Conservation (phyloP, 495 filamentous ascomycete genomes). For the Chaetomium cochliodes region DNA sequence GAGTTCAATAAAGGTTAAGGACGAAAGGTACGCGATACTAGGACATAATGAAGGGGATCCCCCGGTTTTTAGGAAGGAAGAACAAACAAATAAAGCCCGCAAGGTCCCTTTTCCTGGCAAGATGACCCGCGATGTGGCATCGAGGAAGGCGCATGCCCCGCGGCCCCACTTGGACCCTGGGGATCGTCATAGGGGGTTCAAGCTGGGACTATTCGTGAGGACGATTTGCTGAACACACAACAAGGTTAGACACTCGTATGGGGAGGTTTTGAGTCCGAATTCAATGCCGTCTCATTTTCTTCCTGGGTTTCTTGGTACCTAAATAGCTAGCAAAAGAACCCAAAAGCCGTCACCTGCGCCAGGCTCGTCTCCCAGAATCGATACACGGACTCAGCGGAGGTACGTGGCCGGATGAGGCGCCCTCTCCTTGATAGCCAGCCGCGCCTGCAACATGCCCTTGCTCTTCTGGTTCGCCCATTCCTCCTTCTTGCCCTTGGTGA, state of each 20-base stretch:
- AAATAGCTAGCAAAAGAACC: not conserved
- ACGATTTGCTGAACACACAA: too few species aligned
- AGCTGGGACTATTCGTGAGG: not conserved
- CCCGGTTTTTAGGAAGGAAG: not conserved
- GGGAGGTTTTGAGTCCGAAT: too few species aligned
- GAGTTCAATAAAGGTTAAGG: not conserved
- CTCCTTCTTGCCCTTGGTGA: constrained; percentile 32
- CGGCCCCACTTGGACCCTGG: not conserved
- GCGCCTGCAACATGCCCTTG: constrained; percentile 22
- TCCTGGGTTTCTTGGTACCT: too few species aligned
- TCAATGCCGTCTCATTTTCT: too few species aligned
- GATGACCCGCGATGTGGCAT: constrained; percentile 10
- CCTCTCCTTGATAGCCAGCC: constrained; percentile 35
- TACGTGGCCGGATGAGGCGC: constrained; percentile 34
- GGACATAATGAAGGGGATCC: not conserved
- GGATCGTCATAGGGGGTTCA: constrained; percentile 5
- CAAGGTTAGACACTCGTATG: not conserved
- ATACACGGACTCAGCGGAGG: constrained; percentile 24
- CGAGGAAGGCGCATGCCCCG: constrained; percentile 3
- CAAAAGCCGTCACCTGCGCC: not conserved
- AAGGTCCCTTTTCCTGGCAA: not conserved
- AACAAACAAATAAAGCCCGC: not conserved
- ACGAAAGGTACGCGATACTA: not conserved
- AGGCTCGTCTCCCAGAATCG: not conserved
- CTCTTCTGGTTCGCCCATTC: constrained; percentile 30